These are phyloP conservation scores for Zygoascus tannicola DNA, from an alignment of 805 yeast genomes.

Conservation along the genomic window DNA sequence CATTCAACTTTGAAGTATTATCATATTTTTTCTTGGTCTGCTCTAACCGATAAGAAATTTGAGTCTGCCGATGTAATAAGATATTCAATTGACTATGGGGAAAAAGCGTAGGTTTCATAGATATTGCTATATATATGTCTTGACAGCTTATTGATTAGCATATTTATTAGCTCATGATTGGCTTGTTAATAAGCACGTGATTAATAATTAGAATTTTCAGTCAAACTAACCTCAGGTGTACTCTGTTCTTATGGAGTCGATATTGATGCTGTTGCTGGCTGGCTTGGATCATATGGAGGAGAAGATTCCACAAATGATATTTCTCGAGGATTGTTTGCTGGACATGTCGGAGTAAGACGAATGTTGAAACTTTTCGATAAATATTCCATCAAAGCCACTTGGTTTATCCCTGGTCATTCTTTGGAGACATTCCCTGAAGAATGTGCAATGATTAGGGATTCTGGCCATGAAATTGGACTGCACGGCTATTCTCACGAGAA, in stretches of 20 bases:
- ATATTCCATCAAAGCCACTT: constrained; percentile 31
- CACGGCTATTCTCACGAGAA: constrained; percentile 34
- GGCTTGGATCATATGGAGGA: constrained; percentile 34
- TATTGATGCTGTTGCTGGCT: constrained; percentile 33
- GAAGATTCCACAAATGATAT: constrained; percentile 31
- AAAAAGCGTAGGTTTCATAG: too few relatives aligned
- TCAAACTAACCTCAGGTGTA: too few relatives aligned
- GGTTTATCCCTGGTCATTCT: constrained; percentile 34
- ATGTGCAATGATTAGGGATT: constrained; percentile 29
- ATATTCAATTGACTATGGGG: too few relatives aligned
- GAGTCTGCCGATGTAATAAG: too few relatives aligned
- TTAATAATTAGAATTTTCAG: too few relatives aligned
- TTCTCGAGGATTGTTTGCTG: constrained; percentile 32
- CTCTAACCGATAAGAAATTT: too few relatives aligned
- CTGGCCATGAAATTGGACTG: constrained; percentile 31
- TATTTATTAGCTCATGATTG: too few relatives aligned
- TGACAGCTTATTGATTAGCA: too few relatives aligned
- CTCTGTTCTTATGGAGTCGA: constrained; percentile 34
- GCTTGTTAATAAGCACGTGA: too few relatives aligned
- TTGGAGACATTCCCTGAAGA: constrained; percentile 33
- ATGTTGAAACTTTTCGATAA: constrained; percentile 29
- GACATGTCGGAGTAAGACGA: constrained; percentile 31
- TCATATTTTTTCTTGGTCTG: too few relatives aligned
- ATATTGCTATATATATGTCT: too few relatives aligned
- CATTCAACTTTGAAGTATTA: too few relatives aligned